Base-by-base conservation (phyloP, 768 basidiomycete genomes). In the Chalciporus pseudorubinellus region DNA sequence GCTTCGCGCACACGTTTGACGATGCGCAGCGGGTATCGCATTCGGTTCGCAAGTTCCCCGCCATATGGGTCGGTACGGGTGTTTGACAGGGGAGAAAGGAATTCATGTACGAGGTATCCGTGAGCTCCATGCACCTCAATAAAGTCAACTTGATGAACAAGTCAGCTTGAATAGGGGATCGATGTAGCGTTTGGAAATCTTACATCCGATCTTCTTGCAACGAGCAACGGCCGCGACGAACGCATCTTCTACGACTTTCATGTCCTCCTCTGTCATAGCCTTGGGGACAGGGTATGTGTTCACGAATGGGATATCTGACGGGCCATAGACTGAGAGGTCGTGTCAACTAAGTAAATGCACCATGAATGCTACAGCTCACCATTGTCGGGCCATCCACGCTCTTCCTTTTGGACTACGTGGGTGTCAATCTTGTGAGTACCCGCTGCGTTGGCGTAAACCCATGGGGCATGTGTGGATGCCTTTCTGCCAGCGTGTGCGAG, bases 61-160 rank as follows among this genome's bases (percentile, higher is more conserved):
- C 91, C 90, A 61, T 85, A 91, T 24, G 71, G 39, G 66, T 93
- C 92, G 7, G 74, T 76, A 28, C 89, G 83, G 6, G 65, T 67
- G 73, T 94, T 92, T 13, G 85, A 86, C 26, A 90, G 64, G 1
- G 90, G 90, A 3, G 87, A 89, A 10, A 85, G 62, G 69, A 92
- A 93, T 18, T 72, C 63, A 64, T 83, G 79, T 1, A 85, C 28
- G n/a, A 88, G 77, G 50, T 66, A 68, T 26, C 81, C 87, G 62
- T 91, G 87, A 3, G 87, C 88, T 8, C 67, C 79, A 62, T 90
- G 88, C 16, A 90, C 59, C 64, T 90, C 86, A 34, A 88, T 82
- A 62, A 85, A 83, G 62, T 87, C 83, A 58, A 81, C 83, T 84
- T 19, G 48, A n/a, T 26, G 18, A 34, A 7, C 14, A 33, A 44